Evolutionary conservation across 305 asterid genomes (phyloP).

Genomic region (Solanum chacoense): DNA sequence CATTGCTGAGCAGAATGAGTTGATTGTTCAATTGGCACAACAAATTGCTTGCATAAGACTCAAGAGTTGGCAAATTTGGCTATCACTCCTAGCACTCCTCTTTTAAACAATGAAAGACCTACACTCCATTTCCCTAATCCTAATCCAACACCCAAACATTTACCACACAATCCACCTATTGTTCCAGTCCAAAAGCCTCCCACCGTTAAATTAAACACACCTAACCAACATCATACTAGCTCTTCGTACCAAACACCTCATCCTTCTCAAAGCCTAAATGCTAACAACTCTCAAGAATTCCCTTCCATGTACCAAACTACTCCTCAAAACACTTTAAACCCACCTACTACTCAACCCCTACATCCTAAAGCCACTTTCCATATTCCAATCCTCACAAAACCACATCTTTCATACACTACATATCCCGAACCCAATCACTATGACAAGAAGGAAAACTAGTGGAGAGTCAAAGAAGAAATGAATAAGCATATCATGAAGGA

Average conservation of each 20-base stretch:
- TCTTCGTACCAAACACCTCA: background rate
- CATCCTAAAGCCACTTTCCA: background rate
- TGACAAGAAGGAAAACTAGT: background rate
- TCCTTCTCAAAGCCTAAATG: background rate
- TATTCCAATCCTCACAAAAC: background rate
- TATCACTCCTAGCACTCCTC: background rate
- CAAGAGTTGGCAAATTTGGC: background rate
- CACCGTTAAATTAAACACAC: background rate
- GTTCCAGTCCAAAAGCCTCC: background rate
- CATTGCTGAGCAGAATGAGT: background rate
- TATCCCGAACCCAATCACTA: background rate
- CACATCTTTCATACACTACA: background rate
- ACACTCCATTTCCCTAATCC: background rate
- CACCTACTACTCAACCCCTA: background rate
- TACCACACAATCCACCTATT: background rate
- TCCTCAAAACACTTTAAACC: background rate
- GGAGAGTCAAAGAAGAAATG: background rate
- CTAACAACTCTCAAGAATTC: background rate
- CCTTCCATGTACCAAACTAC: background rate
- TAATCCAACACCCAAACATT: background rate
- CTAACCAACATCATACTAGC: background rate
- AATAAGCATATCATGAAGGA: background rate
- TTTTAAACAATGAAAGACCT: background rate
- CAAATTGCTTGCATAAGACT: background rate
- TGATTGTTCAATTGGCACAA: background rate